A percentile compares a stretch with the other conserved stretches of the same genome.
phyloP scores from a whole-genome alignment of 371 early-diverging fungal genomes.

The Apophysomyces trapeziformis region DNA sequence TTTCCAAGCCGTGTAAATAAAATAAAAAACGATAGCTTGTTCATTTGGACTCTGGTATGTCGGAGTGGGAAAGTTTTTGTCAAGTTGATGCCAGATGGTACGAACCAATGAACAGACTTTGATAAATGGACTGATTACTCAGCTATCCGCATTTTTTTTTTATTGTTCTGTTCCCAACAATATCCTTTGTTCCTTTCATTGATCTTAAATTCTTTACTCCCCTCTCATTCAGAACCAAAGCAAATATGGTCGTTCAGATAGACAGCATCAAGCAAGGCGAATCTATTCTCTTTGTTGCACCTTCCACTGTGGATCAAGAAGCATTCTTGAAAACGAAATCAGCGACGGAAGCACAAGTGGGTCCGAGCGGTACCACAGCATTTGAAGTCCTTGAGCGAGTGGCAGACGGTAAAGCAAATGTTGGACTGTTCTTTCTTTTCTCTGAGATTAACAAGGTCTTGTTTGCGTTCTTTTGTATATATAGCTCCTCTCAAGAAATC shows the following conservation, averaged over 20 bases:
- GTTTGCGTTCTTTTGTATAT: too few species aligned
- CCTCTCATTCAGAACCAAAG: not conserved
- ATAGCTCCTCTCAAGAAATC: slow-evolving; percentile 45
- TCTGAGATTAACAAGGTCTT: too few species aligned
- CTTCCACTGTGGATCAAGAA: slow-evolving; percentile 39
- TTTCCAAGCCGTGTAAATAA: too few species aligned
- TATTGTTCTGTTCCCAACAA: not conserved
- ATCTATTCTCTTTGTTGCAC: slow-evolving; percentile 41
- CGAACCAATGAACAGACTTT: not conserved
- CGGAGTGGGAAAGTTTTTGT: not conserved
- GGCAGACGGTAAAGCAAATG: slow-evolving; percentile 41
- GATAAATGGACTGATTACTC: not conserved
- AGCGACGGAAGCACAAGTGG: slow-evolving; percentile 31
- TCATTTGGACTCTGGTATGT: not conserved
- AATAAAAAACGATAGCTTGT: not conserved
- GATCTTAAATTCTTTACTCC: not conserved
- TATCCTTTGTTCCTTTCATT: not conserved
- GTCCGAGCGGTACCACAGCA: slow-evolving; percentile 49
- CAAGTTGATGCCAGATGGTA: not conserved
- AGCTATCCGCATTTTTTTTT: not conserved
- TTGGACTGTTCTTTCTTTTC: slow-evolving; percentile 25
- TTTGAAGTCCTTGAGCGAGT: slow-evolving; percentile 54
- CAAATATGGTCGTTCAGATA: slow-evolving; percentile 23
- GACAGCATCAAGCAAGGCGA: slow-evolving; percentile 43
- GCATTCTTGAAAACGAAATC: slow-evolving; percentile 30